A percentile compares a stretch with the other conserved stretches of the same genome.
phyloP scores from a whole-genome alignment of 164 flowering plant genomes.

The Euptelea pleiosperma region DNA sequence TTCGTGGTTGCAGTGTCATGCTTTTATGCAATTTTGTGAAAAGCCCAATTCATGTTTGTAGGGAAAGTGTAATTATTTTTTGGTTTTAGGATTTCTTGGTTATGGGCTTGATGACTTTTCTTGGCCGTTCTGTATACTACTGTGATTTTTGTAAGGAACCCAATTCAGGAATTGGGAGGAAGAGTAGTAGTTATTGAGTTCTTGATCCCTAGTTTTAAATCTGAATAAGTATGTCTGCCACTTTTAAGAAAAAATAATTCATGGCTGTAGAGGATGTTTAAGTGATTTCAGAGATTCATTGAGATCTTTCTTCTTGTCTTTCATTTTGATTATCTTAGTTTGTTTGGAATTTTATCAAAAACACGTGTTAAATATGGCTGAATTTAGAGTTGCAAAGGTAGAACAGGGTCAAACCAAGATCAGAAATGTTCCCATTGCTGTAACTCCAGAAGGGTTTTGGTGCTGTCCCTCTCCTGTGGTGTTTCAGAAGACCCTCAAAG shows the following conservation, averaged over 20 bases:
- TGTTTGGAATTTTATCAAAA: conserved; percentile 7
- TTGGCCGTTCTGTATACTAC: neutral
- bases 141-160: neutral
- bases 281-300: neutral
- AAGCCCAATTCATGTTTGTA: neutral
- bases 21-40: too few species aligned
- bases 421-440: conserved; percentile 92
- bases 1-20: too few species aligned
- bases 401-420: conserved; percentile 76
- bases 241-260: neutral
- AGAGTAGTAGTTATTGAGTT: conserved; percentile 1
- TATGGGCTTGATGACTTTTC: neutral
- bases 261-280: neutral
- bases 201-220: conserved; percentile 2
- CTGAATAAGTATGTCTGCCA: neutral
- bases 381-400: conserved; percentile 57
- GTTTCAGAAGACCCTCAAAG: conserved; percentile 71
- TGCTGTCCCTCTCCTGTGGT: conserved; percentile 92
- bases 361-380: conserved; percentile 52
- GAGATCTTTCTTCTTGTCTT: neutral
- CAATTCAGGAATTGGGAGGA: conserved; percentile 1
- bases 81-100: neutral
- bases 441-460: conserved; percentile 99
- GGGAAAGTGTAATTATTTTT: neutral
- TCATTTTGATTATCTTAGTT: neutral